These are phyloP conservation scores for Dictyostelium brefeldianum DNA, from an alignment of 78 protist species.

Conservation along the genomic window DNA sequence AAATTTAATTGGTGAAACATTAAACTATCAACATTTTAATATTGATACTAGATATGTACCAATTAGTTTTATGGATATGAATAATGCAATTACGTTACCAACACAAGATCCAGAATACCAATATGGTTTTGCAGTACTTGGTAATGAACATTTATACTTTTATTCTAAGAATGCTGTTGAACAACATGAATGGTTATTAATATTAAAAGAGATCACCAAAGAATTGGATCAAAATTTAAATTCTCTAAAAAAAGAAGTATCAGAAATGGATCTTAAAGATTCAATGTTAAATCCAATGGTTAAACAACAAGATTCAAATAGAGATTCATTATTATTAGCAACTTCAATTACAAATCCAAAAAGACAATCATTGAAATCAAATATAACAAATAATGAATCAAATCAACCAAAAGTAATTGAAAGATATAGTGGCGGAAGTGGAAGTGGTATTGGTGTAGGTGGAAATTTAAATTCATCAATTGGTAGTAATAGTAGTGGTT, in stretches of 20 bases:
- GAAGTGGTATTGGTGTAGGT: not conserved
- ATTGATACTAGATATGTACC: slow-evolving; percentile 26
- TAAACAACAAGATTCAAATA: slow-evolving; percentile 2
- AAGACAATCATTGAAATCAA: slow-evolving; percentile 18
- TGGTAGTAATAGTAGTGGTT: not conserved
- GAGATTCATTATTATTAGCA: slow-evolving; percentile 4
- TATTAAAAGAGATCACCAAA: slow-evolving; percentile 41
- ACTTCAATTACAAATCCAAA: slow-evolving; percentile 35
- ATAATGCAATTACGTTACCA: slow-evolving; percentile 23
- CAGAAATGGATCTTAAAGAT: slow-evolving; percentile 18
- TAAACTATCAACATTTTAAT: not conserved
- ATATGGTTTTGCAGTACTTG: slow-evolving; percentile 62
- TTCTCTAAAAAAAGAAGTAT: slow-evolving; percentile 27
- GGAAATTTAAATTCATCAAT: not conserved
- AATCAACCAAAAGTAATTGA: slow-evolving; percentile 21
- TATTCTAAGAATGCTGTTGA: slow-evolving; percentile 51
- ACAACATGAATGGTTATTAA: slow-evolving; percentile 56
- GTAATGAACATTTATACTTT: slow-evolving; percentile 67
- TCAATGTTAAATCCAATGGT: slow-evolving; percentile 35
- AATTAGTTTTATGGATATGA: slow-evolving; percentile 11
- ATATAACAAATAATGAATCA: not conserved
- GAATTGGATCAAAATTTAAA: slow-evolving; percentile 38
- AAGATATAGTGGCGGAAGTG: slow-evolving; percentile 4
- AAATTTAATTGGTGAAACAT: not conserved
- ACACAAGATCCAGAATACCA: slow-evolving; percentile 50